phyloP scores from a whole-genome alignment of 2,329 filamentous ascomycete species.

The Neurospora sp. region DNA sequence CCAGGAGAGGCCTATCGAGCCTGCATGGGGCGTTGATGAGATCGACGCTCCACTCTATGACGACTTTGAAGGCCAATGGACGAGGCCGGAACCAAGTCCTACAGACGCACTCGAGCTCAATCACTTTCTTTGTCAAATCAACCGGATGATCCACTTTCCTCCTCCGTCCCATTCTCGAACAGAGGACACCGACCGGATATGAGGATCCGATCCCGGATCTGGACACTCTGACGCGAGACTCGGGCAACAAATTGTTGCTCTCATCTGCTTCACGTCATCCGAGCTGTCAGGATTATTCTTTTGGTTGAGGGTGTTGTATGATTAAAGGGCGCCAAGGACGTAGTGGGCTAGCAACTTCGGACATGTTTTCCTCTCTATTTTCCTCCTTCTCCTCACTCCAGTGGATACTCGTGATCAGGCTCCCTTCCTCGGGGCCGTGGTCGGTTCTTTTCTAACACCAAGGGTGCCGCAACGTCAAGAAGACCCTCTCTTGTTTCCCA shows the following conservation, averaged over 20 bases:
- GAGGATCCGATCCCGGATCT: background rate
- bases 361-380: background rate
- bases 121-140: background rate
- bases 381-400: background rate
- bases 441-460: background rate
- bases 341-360: background rate
- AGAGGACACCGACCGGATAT: background rate
- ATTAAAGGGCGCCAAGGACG: background rate
- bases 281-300: background rate
- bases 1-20: background rate
- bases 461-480: background rate
- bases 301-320: background rate
- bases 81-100: background rate
- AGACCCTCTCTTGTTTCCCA: background rate
- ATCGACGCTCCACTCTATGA: background rate
- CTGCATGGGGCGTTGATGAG: background rate
- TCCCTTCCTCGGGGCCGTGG: background rate
- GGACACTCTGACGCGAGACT: background rate
- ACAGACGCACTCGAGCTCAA: background rate
- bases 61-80: background rate
- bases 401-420: background rate
- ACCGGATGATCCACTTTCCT: background rate
- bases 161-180: background rate
- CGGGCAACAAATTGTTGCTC: background rate
- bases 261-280: background rate